Base-by-base conservation (phyloP, 73 alveolate genomes). In the Tetrahymena elliotti region DNA sequence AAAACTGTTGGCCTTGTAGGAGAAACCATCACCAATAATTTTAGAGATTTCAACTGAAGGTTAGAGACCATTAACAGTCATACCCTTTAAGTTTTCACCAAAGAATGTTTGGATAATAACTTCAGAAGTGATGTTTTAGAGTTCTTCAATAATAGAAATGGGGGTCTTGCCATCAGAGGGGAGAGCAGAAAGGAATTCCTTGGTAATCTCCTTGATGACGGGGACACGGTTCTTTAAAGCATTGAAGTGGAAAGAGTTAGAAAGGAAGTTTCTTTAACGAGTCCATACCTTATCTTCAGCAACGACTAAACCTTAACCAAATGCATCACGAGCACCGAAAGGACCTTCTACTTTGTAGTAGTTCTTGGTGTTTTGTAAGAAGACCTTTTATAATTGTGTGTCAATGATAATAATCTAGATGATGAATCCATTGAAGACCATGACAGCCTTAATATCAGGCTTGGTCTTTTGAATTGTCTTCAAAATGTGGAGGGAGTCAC, bases 201-300 rank as follows among this genome's bases (percentile, higher is more conserved):
- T 38, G 38, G 94, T 83, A 20, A 94, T 83, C 34, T 94, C 94
- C 84, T 94, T 94, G 53, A 94, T 84, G 38, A 94, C 38, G 20
- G 96, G 96, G 15, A 94, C 94, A 83, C 94, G 92, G 15, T 38
- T 37, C 94, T 94, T 94, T 27, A 94, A 18, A 22, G 84, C 38
- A 27, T 94, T 93, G 93, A 83, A 83, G 54, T 94, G 93, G 92
- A 94, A 94, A 9, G 92, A 84, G 38, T 68, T 83, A 40, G 94
- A 37, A 31, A 94, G 93, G 53, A 83, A 84, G 53, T 36, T 38
- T 94, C 96, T 83, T 84, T 94, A 38, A 41, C 93, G 53, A 41
- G 92, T 84, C 96, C 96, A 94, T 94, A 37, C n/a, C 93, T 94
- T 84, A 0, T 93, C 96, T 83, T 83, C 68, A 40, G 94, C 35